Evolutionary conservation across 2,329 filamentous ascomycete species (phyloP).

Genomic region (Alternaria consortialis): DNA sequence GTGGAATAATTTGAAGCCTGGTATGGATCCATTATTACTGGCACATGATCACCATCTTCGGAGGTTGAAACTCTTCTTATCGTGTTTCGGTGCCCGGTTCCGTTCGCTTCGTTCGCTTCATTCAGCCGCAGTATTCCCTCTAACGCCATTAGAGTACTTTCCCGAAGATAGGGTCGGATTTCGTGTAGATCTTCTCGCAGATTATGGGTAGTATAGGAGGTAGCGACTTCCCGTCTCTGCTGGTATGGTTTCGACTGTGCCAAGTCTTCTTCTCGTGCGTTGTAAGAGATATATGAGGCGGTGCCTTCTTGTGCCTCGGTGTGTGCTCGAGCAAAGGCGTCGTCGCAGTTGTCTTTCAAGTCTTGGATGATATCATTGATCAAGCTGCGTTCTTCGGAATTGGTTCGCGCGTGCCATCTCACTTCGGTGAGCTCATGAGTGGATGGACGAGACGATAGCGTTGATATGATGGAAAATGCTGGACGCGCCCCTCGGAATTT

Average conservation of each 20-base stretch:
- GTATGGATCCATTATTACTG: slow-evolving; percentile 19
- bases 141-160: slow-evolving; percentile 14
- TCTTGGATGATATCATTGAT: slow-evolving; percentile 31
- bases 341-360: slow-evolving; percentile 24
- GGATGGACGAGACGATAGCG: slow-evolving; percentile 4
- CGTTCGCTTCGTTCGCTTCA: background rate
- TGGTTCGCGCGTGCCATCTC: background rate
- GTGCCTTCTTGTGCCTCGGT: slow-evolving; percentile 10
- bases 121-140: slow-evolving; percentile 17
- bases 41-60: slow-evolving; percentile 15
- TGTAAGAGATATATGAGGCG: slow-evolving; percentile 15
- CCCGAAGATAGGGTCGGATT: slow-evolving; percentile 15
- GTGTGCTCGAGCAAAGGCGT: slow-evolving; percentile 23
- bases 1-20: slow-evolving; percentile 21
- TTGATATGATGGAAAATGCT: slow-evolving; percentile 1
- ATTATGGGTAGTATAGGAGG: slow-evolving; percentile 13
- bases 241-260: slow-evolving; percentile 6
- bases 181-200: slow-evolving; percentile 16
- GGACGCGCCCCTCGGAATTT: slow-evolving; percentile 7
- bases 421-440: background rate
- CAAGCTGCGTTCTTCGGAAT: slow-evolving; percentile 16
- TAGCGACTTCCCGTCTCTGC: slow-evolving; percentile 9
- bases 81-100: background rate
- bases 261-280: slow-evolving; percentile 9
- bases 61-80: slow-evolving; percentile 4